A percentile compares a stretch with the other conserved stretches of the same genome.
phyloP scores from a whole-genome alignment of 345 rosid genomes.

The Salix arbutifolia region DNA sequence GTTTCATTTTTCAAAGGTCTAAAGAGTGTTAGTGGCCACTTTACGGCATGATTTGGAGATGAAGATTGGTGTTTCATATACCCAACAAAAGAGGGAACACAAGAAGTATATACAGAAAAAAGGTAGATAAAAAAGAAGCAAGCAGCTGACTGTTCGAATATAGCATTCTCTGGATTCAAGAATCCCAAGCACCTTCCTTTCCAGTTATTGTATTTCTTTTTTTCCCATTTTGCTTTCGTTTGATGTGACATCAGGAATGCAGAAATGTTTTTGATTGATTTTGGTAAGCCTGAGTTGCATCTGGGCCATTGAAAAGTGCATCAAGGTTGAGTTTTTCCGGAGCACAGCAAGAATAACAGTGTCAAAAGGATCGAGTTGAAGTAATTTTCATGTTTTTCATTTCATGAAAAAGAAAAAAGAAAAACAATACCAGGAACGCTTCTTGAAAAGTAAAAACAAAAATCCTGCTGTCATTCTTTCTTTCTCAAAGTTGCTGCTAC shows the following conservation, averaged over 20 bases:
- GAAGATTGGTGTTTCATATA: constrained; percentile 24
- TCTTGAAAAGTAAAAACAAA: background rate
- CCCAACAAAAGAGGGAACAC: constrained; percentile 17
- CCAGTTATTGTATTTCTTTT: constrained; percentile 12
- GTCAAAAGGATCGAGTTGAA: too few species aligned
- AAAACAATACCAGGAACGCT: background rate
- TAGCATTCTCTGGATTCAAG: constrained; percentile 30
- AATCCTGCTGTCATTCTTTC: background rate
- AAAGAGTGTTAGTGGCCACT: constrained; percentile 21
- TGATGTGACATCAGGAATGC: too few species aligned
- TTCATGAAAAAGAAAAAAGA: too few species aligned
- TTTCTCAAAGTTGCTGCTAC: background rate
- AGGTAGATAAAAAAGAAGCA: constrained; percentile 25
- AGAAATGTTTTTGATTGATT: constrained; percentile 41
- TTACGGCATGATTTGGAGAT: constrained; percentile 26
- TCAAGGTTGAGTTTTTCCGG: too few species aligned
- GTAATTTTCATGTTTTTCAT: too few species aligned
- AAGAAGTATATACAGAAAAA: constrained; percentile 16
- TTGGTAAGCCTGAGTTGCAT: constrained; percentile 33
- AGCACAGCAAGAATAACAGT: too few species aligned
- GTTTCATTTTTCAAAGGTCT: constrained; percentile 3
- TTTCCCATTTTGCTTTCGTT: constrained; percentile 2
- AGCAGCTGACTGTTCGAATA: constrained; percentile 27
- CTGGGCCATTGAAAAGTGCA: constrained; percentile 33
- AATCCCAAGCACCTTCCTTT: constrained; percentile 7